A percentile compares a stretch with the other conserved stretches of the same genome.
Evolutionary conservation across 106 monocot genomes (phyloP).

Genomic region (Dioscorea zingiberensis): DNA sequence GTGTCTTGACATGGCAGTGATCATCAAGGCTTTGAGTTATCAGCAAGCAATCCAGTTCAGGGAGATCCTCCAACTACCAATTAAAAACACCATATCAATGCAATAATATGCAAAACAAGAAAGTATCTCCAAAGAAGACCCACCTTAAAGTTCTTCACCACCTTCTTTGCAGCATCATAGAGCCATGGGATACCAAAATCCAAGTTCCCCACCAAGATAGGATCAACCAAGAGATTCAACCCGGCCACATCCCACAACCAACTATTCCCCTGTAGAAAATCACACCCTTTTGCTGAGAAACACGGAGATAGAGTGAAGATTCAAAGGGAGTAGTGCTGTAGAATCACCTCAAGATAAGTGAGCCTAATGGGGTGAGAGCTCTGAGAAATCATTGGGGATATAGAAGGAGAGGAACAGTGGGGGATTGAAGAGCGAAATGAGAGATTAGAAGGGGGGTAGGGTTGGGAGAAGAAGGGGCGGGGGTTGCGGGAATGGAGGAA

Average conservation of each 20-base stretch:
- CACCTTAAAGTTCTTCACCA: slow-evolving; percentile 52
- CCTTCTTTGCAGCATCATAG: slow-evolving; percentile 76
- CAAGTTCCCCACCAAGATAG: slow-evolving; percentile 83
- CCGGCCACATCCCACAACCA: slow-evolving; percentile 83
- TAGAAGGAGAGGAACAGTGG: neutral
- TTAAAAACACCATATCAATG: neutral
- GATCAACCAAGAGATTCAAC: slow-evolving; percentile 73
- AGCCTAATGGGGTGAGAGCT: slow-evolving; percentile 20
- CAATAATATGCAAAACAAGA: neutral
- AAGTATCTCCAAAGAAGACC: neutral
- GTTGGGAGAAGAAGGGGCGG: neutral
- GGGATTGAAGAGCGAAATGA: neutral
- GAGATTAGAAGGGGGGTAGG: neutral
- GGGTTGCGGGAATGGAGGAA: neutral
- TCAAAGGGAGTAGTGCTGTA: neutral
- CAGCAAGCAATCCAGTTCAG: slow-evolving; percentile 69
- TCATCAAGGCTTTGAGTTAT: slow-evolving; percentile 94
- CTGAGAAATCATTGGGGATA: slow-evolving; percentile 1
- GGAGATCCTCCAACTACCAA: slow-evolving; percentile 67
- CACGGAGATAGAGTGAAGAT: neutral
- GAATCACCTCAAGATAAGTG: slow-evolving; percentile 53
- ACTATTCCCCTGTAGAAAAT: slow-evolving; percentile 56
- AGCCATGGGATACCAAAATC: slow-evolving; percentile 89
- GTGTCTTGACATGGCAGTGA: slow-evolving; percentile 86
- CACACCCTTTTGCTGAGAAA: neutral